These are phyloP conservation scores for Blastobotrys buckinghamii DNA, from an alignment of 1,139 yeast genomes.

Conservation along the genomic window DNA sequence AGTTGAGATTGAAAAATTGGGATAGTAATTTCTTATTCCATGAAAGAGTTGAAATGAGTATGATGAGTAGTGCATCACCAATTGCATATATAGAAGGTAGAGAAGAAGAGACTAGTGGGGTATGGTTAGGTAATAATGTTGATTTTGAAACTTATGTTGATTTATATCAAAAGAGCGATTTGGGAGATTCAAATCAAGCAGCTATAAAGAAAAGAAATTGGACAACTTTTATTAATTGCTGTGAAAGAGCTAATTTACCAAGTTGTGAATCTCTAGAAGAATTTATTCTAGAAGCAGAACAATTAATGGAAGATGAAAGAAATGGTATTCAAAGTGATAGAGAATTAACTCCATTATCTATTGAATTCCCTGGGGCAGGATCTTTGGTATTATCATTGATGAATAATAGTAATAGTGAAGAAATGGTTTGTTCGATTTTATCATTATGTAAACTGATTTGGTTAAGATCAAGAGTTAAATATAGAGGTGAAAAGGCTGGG, in stretches of 20 bases:
- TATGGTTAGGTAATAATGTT: slow-evolving; percentile 77
- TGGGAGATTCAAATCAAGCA: not conserved
- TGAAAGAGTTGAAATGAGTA: slow-evolving; percentile 74
- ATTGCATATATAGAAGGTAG: slow-evolving; percentile 28
- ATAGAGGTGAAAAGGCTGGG: slow-evolving; percentile 22
- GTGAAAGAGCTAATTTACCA: slow-evolving; percentile 58
- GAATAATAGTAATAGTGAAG: slow-evolving; percentile 15
- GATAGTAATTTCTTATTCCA: slow-evolving; percentile 64
- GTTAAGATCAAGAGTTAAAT: slow-evolving; percentile 23
- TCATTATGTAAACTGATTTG: slow-evolving; percentile 33
- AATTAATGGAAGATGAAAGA: slow-evolving; percentile 6
- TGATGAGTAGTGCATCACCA: slow-evolving; percentile 75
- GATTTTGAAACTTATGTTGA: slow-evolving; percentile 39
- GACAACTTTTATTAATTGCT: slow-evolving; percentile 35
- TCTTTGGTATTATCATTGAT: slow-evolving; percentile 10
- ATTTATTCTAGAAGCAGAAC: slow-evolving; percentile 25
- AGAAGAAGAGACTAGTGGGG: slow-evolving; percentile 19
- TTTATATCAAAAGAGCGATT: slow-evolving; percentile 5
- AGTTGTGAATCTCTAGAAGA: slow-evolving; percentile 23
- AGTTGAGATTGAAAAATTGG: slow-evolving; percentile 47
- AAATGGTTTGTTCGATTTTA: slow-evolving; percentile 23
- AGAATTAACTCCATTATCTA: slow-evolving; percentile 24
- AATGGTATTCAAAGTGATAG: not conserved
- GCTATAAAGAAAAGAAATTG: slow-evolving; percentile 23
- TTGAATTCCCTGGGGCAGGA: slow-evolving; percentile 82